Conservation (phyloP, 108 stramenopile genomes). For the Phaeodactylum tricornutum region DNA sequence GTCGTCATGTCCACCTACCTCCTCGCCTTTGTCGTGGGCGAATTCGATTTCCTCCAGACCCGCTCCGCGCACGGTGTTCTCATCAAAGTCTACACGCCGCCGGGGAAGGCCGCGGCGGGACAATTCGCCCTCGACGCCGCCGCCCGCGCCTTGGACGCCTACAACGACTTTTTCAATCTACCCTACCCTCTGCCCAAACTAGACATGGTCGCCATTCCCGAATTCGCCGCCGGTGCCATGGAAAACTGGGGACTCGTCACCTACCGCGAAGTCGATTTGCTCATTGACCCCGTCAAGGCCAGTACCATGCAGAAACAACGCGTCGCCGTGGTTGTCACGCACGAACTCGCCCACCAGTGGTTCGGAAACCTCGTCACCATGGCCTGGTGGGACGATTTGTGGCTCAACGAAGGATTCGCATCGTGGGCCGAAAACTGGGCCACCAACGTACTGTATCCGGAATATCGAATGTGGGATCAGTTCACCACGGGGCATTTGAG, state of each 20-base stretch:
- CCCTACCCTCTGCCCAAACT: slow-evolving; percentile 93
- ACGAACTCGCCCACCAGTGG: slow-evolving; percentile 98
- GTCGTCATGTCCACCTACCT: slow-evolving; percentile 94
- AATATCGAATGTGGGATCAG: slow-evolving; percentile 87
- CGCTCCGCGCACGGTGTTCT: slow-evolving; percentile 70
- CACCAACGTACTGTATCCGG: slow-evolving; percentile 62
- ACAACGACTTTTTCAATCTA: slow-evolving; percentile 79
- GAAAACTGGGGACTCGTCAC: slow-evolving; percentile 47
- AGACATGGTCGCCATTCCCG: slow-evolving; percentile 94
- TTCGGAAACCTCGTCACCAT: slow-evolving; percentile 97
- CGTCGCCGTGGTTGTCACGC: slow-evolving; percentile 93
- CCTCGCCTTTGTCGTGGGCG: slow-evolving; percentile 86
- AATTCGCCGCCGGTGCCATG: slow-evolving; percentile 93
- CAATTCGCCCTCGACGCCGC: slow-evolving; percentile 84
- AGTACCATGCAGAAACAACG: slow-evolving; percentile 67
- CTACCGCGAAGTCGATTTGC: slow-evolving; percentile 79
- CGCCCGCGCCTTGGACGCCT: slow-evolving; percentile 65
- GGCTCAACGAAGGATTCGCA: slow-evolving; percentile 98
- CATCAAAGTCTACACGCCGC: slow-evolving; percentile 87
- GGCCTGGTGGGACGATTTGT: slow-evolving; percentile 96
- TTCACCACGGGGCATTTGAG: slow-evolving; percentile 79
- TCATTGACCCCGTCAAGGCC: slow-evolving; percentile 83
- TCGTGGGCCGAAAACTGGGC: slow-evolving; percentile 84
- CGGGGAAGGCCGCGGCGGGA: slow-evolving; percentile 74
- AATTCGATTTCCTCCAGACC: slow-evolving; percentile 79